A percentile compares a stretch with the other conserved stretches of the same genome.
Evolutionary conservation across 805 yeast genomes (phyloP).

Genomic region (Jamesozyma lodderae): DNA sequence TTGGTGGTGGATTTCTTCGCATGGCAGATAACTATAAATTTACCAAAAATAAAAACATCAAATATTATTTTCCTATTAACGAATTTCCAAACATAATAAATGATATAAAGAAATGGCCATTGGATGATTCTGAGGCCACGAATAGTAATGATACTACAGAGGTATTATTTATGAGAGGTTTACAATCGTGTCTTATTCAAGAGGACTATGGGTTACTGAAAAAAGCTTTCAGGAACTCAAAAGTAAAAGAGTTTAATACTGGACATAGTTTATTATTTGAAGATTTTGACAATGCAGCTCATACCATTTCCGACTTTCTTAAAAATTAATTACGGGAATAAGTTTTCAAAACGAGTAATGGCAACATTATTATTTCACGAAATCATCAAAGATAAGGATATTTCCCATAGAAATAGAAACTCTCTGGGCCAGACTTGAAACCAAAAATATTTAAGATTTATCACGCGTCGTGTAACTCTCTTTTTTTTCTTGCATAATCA

Average conservation of each 20-base stretch:
- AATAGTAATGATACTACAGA: constrained; percentile 19
- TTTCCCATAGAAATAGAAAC: too few relatives aligned
- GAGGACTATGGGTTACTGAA: constrained; percentile 21
- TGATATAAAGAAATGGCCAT: constrained; percentile 20
- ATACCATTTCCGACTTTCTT: constrained; percentile 15
- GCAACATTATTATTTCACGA: neutral
- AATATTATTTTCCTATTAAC: constrained; percentile 16
- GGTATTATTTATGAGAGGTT: constrained; percentile 38
- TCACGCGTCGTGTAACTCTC: too few relatives aligned
- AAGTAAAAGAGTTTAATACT: constrained; percentile 21
- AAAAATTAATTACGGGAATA: constrained; percentile 5
- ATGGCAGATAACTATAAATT: constrained; percentile 14
- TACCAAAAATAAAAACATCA: constrained; percentile 11
- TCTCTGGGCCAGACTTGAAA: too few relatives aligned
- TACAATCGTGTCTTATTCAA: constrained; percentile 35
- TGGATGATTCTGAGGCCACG: constrained; percentile 4
- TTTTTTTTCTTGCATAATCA: too few relatives aligned
- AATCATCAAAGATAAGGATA: too few relatives aligned
- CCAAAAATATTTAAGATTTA: too few relatives aligned
- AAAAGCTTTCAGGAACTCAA: constrained; percentile 19
- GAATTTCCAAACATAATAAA: constrained; percentile 23
- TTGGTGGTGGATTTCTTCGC: constrained; percentile 23
- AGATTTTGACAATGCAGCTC: constrained; percentile 15
- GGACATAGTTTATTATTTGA: constrained; percentile 27
- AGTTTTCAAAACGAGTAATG: neutral